Conservation (phyloP, 257 asterid genomes). For the Nemophila menziesii region DNA sequence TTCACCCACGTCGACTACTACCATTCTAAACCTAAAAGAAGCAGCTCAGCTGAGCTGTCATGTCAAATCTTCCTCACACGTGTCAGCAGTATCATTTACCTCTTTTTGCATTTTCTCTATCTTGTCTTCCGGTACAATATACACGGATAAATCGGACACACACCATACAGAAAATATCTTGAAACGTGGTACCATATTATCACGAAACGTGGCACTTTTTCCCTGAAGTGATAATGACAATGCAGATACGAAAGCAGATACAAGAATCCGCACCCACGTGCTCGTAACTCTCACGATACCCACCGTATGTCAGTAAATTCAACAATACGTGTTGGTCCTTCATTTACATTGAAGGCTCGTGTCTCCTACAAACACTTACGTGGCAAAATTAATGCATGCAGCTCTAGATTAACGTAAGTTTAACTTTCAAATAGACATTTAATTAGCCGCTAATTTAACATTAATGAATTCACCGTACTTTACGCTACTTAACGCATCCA, state of each 20-base stretch:
- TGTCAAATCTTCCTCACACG: neutral
- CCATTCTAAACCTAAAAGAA: neutral
- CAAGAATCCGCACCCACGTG: conserved; percentile 25
- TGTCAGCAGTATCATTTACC: too few relatives aligned
- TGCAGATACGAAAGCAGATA: conserved; percentile 15
- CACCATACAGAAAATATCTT: neutral
- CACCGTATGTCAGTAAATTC: conserved; percentile 5
- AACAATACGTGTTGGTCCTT: conserved; percentile 16
- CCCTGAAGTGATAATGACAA: conserved; percentile 18
- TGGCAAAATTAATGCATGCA: conserved; percentile 19
- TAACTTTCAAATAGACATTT: conserved; percentile 6
- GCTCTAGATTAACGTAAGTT: conserved; percentile 1
- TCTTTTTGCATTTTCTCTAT: too few relatives aligned
- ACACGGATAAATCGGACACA: conserved; percentile 1
- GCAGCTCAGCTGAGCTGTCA: conserved; percentile 2
- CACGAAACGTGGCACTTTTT: conserved; percentile 14
- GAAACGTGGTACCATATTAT: neutral
- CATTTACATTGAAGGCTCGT: conserved; percentile 2
- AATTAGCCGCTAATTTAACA: conserved; percentile 16
- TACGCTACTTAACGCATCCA: conserved; percentile 19
- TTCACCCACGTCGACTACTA: conserved; percentile 8
- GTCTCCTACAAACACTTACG: conserved; percentile 18
- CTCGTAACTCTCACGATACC: conserved; percentile 3
- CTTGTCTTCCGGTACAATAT: neutral
- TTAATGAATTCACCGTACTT: conserved; percentile 28